A percentile compares a stretch with the other conserved stretches of the same genome.
Conservation (phyloP, 768 basidiomycete species). For the Naganishia friedmannii region DNA sequence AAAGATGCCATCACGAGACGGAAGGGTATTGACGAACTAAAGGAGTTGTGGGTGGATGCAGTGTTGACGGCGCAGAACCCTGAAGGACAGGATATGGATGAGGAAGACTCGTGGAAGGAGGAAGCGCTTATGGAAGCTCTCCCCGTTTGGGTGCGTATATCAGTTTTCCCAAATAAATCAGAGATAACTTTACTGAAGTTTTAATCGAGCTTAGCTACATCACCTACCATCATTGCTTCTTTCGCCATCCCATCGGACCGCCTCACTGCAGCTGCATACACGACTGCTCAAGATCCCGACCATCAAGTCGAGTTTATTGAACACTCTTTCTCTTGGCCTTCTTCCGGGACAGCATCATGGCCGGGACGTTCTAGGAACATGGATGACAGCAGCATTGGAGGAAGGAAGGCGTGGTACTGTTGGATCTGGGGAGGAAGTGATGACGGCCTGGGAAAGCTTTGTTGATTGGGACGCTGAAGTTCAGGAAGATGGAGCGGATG, state of each 20-base stretch:
- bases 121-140: slow-evolving; percentile 52
- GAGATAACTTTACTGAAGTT: neutral
- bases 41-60: slow-evolving; percentile 62
- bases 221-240: slow-evolving; percentile 77
- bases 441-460: slow-evolving; percentile 41
- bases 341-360: slow-evolving; percentile 47
- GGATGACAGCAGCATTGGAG: slow-evolving; percentile 50
- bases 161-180: neutral
- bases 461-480: slow-evolving; percentile 16
- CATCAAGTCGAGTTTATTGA: slow-evolving; percentile 52
- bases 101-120: slow-evolving; percentile 59
- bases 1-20: slow-evolving; percentile 81
- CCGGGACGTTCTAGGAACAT: slow-evolving; percentile 50
- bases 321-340: slow-evolving; percentile 41
- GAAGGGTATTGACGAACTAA: slow-evolving; percentile 80
- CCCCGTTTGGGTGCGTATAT: slow-evolving; percentile 82
- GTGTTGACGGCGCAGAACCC: neutral
- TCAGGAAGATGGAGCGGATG: slow-evolving; percentile 14
- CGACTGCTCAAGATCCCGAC: slow-evolving; percentile 62
- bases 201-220: slow-evolving; percentile 62
- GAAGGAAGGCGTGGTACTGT: slow-evolving; percentile 41
- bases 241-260: slow-evolving; percentile 72
- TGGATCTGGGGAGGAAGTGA: slow-evolving; percentile 36
- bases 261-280: slow-evolving; percentile 63
- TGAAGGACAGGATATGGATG: slow-evolving; percentile 13